Conservation (phyloP, 441 rosid genomes). For the Corymbia citriodora region DNA sequence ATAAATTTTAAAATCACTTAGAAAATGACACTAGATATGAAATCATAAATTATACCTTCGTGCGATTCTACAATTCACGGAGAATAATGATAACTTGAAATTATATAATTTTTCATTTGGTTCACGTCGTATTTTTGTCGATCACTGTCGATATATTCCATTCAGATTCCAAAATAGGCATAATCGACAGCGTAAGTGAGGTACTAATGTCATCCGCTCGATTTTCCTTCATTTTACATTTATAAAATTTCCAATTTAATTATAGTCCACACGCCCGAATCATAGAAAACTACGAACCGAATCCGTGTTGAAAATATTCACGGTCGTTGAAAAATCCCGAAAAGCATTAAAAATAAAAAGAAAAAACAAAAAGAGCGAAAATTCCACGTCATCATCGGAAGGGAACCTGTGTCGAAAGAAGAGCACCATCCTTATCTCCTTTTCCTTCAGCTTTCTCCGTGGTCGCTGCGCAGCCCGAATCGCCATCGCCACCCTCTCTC, state of each 20-base stretch:
- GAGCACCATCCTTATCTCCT: background rate
- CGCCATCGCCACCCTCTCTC: background rate
- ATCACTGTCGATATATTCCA: background rate
- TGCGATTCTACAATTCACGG: background rate
- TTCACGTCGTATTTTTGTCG: background rate
- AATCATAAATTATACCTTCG: background rate
- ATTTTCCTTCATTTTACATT: background rate
- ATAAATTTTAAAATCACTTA: background rate
- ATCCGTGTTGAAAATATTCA: background rate
- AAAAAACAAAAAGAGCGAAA: background rate
- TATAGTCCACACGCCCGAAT: background rate
- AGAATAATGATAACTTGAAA: background rate
- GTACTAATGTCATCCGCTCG: background rate
- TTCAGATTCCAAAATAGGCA: background rate
- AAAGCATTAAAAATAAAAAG: background rate
- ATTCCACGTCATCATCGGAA: background rate
- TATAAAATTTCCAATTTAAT: background rate
- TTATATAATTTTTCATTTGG: background rate
- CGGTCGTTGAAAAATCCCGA: background rate
- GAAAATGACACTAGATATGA: too few relatives aligned
- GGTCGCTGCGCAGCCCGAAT: background rate
- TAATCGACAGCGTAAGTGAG: background rate
- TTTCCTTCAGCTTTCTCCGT: background rate
- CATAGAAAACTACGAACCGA: background rate
- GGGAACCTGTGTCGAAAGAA: background rate